phyloP scores from a whole-genome alignment of 2,329 filamentous ascomycete species.

The Xylariales sp. region DNA sequence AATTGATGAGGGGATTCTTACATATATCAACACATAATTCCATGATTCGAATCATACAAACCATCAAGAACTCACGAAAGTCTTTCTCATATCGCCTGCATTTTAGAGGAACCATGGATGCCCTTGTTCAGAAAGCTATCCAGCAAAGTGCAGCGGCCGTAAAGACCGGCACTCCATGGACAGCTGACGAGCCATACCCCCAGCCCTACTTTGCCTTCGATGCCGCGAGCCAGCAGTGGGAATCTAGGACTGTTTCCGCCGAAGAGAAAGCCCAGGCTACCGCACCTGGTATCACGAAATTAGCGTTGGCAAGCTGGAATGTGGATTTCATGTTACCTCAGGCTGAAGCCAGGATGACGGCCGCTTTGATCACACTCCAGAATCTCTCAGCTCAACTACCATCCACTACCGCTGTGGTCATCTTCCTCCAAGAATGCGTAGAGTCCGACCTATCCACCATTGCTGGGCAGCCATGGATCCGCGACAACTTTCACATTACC shows the following conservation, averaged over 20 bases:
- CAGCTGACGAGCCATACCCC: constrained; percentile 17
- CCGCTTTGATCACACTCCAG: constrained; percentile 19
- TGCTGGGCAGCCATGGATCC: constrained; percentile 37
- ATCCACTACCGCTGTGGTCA: constrained; percentile 25
- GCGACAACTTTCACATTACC: constrained; percentile 38
- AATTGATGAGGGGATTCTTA: too few relatives aligned
- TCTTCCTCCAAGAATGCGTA: constrained; percentile 49
- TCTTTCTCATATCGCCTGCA: too few relatives aligned
- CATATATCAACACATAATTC: too few relatives aligned
- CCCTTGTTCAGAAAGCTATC: constrained; percentile 16
- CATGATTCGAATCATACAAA: too few relatives aligned
- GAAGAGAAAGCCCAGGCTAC: not conserved
- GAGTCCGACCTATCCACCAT: constrained; percentile 38
- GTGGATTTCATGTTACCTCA: constrained; percentile 27
- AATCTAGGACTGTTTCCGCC: not conserved
- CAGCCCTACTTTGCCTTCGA: constrained; percentile 20
- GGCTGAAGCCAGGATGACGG: constrained; percentile 18
- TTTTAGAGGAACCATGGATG: too few relatives aligned
- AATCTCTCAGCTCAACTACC: constrained; percentile 7
- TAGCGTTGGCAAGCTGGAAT: constrained; percentile 26
- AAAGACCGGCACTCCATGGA: constrained; percentile 17
- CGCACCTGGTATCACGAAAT: constrained; percentile 10
- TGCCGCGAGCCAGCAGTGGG: constrained; percentile 13
- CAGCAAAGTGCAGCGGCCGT: constrained; percentile 8
- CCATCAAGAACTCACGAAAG: too few relatives aligned